Conservation (phyloP, 306 rosid species). For the Corylus heterophylla region DNA sequence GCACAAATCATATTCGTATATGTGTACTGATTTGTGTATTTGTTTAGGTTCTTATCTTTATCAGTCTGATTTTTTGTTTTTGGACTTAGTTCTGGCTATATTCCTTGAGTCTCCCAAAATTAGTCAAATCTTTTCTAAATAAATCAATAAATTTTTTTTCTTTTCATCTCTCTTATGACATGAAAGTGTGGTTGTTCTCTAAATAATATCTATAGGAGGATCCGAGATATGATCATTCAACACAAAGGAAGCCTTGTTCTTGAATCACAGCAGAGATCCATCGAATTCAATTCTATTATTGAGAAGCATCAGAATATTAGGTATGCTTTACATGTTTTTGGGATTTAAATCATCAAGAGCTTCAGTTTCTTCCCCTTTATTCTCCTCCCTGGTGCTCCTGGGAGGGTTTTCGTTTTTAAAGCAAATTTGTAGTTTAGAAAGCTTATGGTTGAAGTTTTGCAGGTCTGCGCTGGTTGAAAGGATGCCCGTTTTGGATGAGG, state of each 20-base stretch:
- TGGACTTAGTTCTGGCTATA: neutral
- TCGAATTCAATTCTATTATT: slow-evolving; percentile 75
- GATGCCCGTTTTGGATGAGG: slow-evolving; percentile 97
- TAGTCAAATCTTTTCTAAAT: neutral
- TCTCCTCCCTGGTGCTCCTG: neutral
- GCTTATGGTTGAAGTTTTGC: slow-evolving; percentile 36
- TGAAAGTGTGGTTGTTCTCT: slow-evolving; percentile 22
- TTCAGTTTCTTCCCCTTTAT: neutral
- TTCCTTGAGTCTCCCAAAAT: neutral
- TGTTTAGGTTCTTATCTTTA: neutral
- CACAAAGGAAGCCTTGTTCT: slow-evolving; percentile 86
- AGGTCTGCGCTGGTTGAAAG: slow-evolving; percentile 87
- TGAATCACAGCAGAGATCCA: slow-evolving; percentile 99
- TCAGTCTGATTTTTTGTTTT: neutral
- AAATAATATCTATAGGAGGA: slow-evolving; percentile 61
- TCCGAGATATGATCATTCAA: slow-evolving; percentile 68
- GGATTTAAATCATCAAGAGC: slow-evolving; percentile 12
- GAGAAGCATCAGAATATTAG: slow-evolving; percentile 82
- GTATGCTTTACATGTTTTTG: slow-evolving; percentile 38
- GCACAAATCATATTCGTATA: too few species aligned
- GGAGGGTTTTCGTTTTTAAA: slow-evolving; percentile 3
- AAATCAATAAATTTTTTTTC: neutral
- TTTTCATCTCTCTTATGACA: slow-evolving; percentile 17
- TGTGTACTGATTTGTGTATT: neutral
- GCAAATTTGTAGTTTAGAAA: slow-evolving; percentile 9